Evolutionary conservation across 768 basidiomycete species (phyloP).

Genomic region (Boletus eberwhitei): DNA sequence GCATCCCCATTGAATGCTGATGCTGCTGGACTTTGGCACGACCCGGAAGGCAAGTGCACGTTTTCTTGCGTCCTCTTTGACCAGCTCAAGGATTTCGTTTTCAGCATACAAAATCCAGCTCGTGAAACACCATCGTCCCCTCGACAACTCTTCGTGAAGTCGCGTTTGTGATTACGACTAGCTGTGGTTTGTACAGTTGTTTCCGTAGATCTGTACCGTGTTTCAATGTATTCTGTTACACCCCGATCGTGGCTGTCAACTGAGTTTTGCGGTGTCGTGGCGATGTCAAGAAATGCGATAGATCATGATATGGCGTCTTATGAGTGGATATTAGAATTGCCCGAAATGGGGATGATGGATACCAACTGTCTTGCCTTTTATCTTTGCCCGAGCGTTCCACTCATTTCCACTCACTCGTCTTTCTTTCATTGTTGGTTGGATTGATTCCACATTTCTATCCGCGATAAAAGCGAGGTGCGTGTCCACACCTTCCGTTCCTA

Average conservation of each 20-base stretch:
- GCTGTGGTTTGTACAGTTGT: background rate
- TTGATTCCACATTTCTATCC: background rate
- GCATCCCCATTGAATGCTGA: slow-evolving; percentile 87
- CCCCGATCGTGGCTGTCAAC: background rate
- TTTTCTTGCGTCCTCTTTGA: background rate
- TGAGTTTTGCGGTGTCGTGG: too few relatives aligned
- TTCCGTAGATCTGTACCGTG: slow-evolving; percentile 15
- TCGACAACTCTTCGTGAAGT: slow-evolving; percentile 37
- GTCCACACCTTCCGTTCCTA: too few relatives aligned
- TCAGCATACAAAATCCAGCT: slow-evolving; percentile 71
- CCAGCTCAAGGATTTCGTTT: background rate
- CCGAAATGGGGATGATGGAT: background rate
- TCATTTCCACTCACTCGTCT: too few relatives aligned
- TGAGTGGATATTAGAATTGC: background rate
- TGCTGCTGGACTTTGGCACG: slow-evolving; percentile 78
- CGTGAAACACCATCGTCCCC: slow-evolving; percentile 67
- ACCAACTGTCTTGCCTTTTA: too few relatives aligned
- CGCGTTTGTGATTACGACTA: background rate
- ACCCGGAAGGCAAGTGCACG: slow-evolving; percentile 51
- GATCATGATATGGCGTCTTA: background rate
- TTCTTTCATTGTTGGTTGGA: background rate
- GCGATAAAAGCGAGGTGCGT: slow-evolving; percentile 2
- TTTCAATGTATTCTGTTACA: slow-evolving; percentile 12
- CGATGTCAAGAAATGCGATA: too few relatives aligned
- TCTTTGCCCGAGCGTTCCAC: background rate